phyloP scores from a whole-genome alignment of 2,329 filamentous ascomycete genomes.

The Nigrospora oryzae region DNA sequence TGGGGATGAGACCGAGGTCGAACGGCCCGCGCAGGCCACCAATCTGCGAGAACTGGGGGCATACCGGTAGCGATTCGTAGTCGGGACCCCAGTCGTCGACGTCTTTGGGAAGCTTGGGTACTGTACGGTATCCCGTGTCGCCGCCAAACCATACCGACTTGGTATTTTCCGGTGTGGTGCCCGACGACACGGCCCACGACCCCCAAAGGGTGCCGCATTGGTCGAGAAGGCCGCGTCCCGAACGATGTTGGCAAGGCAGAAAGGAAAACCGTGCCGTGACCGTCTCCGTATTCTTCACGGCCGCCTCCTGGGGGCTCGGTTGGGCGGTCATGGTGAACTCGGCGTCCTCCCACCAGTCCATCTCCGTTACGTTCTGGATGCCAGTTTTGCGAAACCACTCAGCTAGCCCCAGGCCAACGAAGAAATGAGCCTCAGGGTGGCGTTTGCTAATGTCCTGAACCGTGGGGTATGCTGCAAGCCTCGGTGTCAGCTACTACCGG shows the following conservation, averaged over 20 bases:
- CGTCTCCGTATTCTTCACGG: conserved; percentile 17
- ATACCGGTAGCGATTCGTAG: conserved; percentile 59
- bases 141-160: conserved; percentile 83
- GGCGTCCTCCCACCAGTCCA: conserved; percentile 91
- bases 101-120: conserved; percentile 53
- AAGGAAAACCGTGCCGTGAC: conserved; percentile 70
- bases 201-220: conserved; percentile 75
- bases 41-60: conserved; percentile 80
- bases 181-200: conserved; percentile 72
- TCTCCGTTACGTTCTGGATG: conserved; percentile 70
- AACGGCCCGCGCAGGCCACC: conserved; percentile 76
- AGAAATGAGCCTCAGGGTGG: conserved; percentile 77
- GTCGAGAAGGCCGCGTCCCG: conserved; percentile 60
- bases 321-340: conserved; percentile 52
- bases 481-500: no score
- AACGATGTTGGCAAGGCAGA: conserved; percentile 78
- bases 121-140: conserved; percentile 82
- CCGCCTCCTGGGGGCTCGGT: conserved; percentile 6
- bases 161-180: conserved; percentile 26
- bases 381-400: conserved; percentile 69
- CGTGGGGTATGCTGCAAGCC: conserved; percentile 47
- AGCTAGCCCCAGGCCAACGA: conserved; percentile 76
- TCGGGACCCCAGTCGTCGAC: conserved; percentile 64
- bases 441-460: conserved; percentile 61
- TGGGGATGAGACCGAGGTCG: conserved; percentile 85